Evolutionary conservation across 192 early-diverging fungal species (phyloP), one percentile per base, ranked within the genome.

Genomic region (Backusella sp.): DNA sequence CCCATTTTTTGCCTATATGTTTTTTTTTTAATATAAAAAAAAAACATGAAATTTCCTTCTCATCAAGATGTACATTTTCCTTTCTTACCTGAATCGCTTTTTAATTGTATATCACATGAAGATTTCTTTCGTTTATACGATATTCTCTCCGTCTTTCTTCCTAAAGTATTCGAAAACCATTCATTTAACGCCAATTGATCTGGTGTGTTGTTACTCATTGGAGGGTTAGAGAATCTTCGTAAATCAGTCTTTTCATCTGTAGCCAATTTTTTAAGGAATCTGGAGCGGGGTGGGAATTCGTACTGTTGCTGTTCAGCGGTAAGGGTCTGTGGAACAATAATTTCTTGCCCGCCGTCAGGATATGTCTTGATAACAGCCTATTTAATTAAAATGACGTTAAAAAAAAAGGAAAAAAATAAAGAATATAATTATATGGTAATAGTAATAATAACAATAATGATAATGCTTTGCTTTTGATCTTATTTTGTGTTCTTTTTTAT

Each of bases 201-300:
- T 32, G 77, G 77, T 28, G 56, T 62, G 26, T 28, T 62, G 11
- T 12, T 44, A 44, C 42, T 28, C 21, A 62, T 28, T 26, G 56
- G 56, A 1, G 56, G 56, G 12, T 62, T 62, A 62, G 56, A 62
- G n/a, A 62, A 62, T 62, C 56, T 23, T 4, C 56, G 21, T 26
- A 28, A 28, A 28, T 62, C 56, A 4, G 21, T 28, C 21, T 23
- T 62, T 62, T 62, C 56, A 5, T 23, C 26, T 0, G 56, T 62
- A 62, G 77, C 72, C 23, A 79, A 41, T 30, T 70, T 73, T 30
- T 74, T 79, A 5, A 79, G 62, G 35, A 79, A 74, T 26, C 66
- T 30, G 7, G 77, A 79, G 37, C 77, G 56, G 41, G 77, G 77
- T 74, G 77, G 77, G 37, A 79, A 79, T 66, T 79, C 77, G 36